phyloP scores from a whole-genome alignment of 2,329 filamentous ascomycete genomes.

The Arthrobotrys sphaeroides region DNA sequence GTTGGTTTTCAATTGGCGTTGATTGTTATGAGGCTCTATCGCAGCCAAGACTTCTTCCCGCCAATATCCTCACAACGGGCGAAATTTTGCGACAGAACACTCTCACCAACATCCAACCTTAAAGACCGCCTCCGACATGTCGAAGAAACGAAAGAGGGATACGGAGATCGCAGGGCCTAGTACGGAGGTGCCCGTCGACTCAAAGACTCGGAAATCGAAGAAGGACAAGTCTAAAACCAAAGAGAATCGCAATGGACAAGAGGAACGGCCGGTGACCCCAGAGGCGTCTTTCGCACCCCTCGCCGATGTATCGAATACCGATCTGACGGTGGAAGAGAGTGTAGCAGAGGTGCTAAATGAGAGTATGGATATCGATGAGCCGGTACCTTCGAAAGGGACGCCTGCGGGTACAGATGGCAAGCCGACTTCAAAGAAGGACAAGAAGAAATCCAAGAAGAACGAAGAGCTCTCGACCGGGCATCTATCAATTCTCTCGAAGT shows the following conservation, averaged over 20 bases:
- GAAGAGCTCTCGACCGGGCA: constrained; percentile 38
- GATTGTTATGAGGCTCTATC: constrained; percentile 31
- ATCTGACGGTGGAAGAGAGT: background rate
- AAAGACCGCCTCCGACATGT: constrained; percentile 21
- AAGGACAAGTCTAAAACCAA: constrained; percentile 11
- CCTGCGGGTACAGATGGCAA: background rate
- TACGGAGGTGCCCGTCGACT: background rate
- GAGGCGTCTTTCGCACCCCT: constrained; percentile 23
- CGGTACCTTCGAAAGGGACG: background rate
- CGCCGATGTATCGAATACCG: background rate
- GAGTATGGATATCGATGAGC: constrained; percentile 9
- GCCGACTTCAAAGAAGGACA: constrained; percentile 1
- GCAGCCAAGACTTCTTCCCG: constrained; percentile 33
- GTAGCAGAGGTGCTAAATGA: background rate
- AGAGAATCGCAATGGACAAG: constrained; percentile 10
- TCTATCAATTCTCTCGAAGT: constrained; percentile 52
- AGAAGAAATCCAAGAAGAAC: background rate
- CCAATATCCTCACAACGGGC: background rate
- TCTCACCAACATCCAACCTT: background rate
- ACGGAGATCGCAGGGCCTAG: background rate
- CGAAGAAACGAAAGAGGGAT: constrained; percentile 53
- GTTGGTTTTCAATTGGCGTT: constrained; percentile 16
- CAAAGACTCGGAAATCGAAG: background rate
- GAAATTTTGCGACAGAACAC: constrained; percentile 45
- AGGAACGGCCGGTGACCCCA: background rate